phyloP scores from a whole-genome alignment of 2,329 filamentous ascomycete genomes.

The Escovopsis sp. region DNA sequence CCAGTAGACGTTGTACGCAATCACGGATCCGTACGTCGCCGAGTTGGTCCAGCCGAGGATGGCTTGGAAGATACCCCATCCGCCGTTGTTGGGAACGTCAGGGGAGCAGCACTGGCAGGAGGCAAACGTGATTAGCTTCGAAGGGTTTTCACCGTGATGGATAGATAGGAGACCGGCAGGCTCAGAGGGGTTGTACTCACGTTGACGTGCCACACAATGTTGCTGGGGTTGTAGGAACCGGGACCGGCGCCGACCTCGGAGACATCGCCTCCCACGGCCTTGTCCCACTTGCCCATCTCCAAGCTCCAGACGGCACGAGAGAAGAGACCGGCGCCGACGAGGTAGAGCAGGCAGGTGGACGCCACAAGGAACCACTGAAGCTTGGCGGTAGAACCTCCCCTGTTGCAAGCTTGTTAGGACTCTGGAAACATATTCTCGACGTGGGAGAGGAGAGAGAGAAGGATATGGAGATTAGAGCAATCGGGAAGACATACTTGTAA shows the following conservation, averaged over 20 bases:
- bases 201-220: constrained; percentile 73
- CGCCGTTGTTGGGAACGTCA: constrained; percentile 53
- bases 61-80: constrained; percentile 80
- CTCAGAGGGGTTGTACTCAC: constrained; percentile 26
- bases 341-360: constrained; percentile 71
- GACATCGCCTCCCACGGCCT: constrained; percentile 43
- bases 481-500: constrained; percentile 49
- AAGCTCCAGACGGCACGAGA: constrained; percentile 64
- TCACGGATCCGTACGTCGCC: constrained; percentile 73
- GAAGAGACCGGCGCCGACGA: constrained; percentile 71
- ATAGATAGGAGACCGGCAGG: no score
- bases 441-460: neutral
- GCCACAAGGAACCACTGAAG: constrained; percentile 64
- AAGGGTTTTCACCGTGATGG: no score
- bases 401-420: constrained; percentile 7
- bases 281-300: constrained; percentile 55
- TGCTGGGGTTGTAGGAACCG: constrained; percentile 64
- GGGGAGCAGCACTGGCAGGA: constrained; percentile 61
- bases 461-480: neutral
- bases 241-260: constrained; percentile 40
- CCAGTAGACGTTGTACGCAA: constrained; percentile 86
- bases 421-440: no score
- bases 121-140: neutral
- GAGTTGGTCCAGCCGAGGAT: constrained; percentile 81
- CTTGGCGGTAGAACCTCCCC: constrained; percentile 27